These are phyloP conservation scores for Mycena filopes DNA, from an alignment of 768 basidiomycete species.

Conservation along the genomic window DNA sequence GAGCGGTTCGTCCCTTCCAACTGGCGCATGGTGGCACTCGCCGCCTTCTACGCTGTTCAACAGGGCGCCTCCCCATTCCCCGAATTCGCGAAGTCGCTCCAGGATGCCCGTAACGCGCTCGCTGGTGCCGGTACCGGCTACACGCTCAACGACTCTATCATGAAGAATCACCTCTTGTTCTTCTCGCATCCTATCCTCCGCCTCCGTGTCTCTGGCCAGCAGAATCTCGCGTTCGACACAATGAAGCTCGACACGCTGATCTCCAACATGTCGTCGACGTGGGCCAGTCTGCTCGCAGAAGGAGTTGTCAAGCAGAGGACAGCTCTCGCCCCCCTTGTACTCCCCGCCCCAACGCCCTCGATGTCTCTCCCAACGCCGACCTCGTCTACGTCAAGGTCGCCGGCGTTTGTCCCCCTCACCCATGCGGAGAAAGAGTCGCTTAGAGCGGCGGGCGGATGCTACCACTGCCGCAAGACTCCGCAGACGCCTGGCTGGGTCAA, in stretches of 20 bases:
- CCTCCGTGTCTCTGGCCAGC: neutral
- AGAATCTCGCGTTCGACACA: neutral
- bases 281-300: slow-evolving; percentile 7
- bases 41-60: slow-evolving; percentile 3
- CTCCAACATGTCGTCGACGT: slow-evolving; percentile 2
- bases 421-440: slow-evolving; percentile 10
- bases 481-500: neutral
- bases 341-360: neutral
- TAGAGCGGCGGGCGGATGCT: neutral
- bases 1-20: slow-evolving; percentile 9
- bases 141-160: neutral
- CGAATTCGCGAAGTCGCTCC: slow-evolving; percentile 2
- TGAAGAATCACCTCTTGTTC: slow-evolving; percentile 9
- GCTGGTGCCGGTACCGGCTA: neutral
- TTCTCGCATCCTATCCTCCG: slow-evolving; percentile 2
- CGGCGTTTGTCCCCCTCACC: neutral
- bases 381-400: neutral
- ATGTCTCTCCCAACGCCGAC: neutral
- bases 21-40: slow-evolving; percentile 9
- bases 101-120: neutral
- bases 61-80: neutral
- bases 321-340: neutral
- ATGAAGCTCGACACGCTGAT: slow-evolving; percentile 11
- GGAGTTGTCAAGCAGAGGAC: neutral
- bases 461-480: slow-evolving; percentile 13